phyloP scores from a whole-genome alignment of 2,329 filamentous ascomycete genomes.

The Fonsecaea erecta region DNA sequence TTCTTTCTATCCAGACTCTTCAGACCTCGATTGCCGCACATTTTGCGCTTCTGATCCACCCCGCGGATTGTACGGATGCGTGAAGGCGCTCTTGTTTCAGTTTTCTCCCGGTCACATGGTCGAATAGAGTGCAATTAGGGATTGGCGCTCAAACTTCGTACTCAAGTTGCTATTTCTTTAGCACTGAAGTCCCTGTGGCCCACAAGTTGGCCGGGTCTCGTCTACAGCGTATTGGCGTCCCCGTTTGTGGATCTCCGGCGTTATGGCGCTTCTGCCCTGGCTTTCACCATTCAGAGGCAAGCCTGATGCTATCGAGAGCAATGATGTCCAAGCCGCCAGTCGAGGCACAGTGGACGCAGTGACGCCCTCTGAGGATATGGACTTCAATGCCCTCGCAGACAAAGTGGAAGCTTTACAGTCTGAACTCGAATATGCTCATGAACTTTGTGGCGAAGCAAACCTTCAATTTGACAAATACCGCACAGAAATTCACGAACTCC shows the following conservation, averaged over 20 bases:
- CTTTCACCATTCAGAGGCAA: slow-evolving; percentile 7
- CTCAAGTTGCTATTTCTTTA: background rate
- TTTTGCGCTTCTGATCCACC: background rate
- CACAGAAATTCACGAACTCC: slow-evolving; percentile 23
- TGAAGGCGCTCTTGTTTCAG: background rate
- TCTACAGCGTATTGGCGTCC: background rate
- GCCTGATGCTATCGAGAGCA: background rate
- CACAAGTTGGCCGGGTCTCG: background rate
- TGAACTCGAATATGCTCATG: slow-evolving; percentile 21
- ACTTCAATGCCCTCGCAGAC: slow-evolving; percentile 29
- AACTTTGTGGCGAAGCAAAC: slow-evolving; percentile 30
- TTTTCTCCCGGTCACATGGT: background rate
- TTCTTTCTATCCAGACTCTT: background rate
- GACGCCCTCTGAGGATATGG: slow-evolving; percentile 4
- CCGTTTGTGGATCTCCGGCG: background rate
- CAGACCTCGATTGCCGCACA: background rate
- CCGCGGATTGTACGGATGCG: background rate
- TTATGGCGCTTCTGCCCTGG: slow-evolving; percentile 22
- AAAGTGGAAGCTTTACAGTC: slow-evolving; percentile 23
- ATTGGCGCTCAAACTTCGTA: background rate
- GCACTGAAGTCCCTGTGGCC: background rate
- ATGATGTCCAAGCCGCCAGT: background rate
- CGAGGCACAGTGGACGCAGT: background rate
- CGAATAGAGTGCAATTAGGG: background rate
- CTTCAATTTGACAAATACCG: slow-evolving; percentile 27